A percentile compares a stretch with the other conserved stretches of the same genome.
phyloP scores from a whole-genome alignment of 768 basidiomycete species.

The Flagelloscypha sp. region DNA sequence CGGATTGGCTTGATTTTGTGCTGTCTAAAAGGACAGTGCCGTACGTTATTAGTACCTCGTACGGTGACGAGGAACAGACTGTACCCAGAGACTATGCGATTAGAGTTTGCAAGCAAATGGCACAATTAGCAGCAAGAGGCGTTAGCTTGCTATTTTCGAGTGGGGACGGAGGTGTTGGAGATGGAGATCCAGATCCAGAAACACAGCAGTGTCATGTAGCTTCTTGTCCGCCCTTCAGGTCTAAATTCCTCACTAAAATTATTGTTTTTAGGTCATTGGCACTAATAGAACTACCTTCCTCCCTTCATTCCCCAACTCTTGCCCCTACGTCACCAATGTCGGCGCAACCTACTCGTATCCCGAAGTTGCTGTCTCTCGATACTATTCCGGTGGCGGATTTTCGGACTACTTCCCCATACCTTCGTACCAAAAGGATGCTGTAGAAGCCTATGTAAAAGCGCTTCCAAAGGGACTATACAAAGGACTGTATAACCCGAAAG shows the following conservation, averaged over 20 bases:
- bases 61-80: conserved; percentile 7
- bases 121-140: conserved; percentile 3
- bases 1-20: conserved; percentile 65
- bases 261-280: conserved; percentile 1
- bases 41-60: conserved; percentile 55
- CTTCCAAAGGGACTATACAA: conserved; percentile 42
- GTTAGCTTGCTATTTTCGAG: conserved; percentile 1
- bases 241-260: neutral
- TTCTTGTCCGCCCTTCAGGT: conserved; percentile 1
- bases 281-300: conserved; percentile 8
- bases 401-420: conserved; percentile 31
- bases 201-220: no score
- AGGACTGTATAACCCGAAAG: conserved; percentile 55
- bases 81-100: conserved; percentile 1
- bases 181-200: conserved; percentile 30
- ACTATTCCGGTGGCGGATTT: conserved; percentile 23
- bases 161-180: conserved; percentile 38
- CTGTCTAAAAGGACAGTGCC: conserved; percentile 36
- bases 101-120: neutral
- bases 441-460: conserved; percentile 33
- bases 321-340: conserved; percentile 15
- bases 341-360: conserved; percentile 11
- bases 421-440: conserved; percentile 40
- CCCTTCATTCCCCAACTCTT: conserved; percentile 10
- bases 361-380: conserved; percentile 8